A percentile compares a stretch with the other conserved stretches of the same genome.
phyloP scores from a whole-genome alignment of 306 rosid genomes.

The Ormosia semicastrata region DNA sequence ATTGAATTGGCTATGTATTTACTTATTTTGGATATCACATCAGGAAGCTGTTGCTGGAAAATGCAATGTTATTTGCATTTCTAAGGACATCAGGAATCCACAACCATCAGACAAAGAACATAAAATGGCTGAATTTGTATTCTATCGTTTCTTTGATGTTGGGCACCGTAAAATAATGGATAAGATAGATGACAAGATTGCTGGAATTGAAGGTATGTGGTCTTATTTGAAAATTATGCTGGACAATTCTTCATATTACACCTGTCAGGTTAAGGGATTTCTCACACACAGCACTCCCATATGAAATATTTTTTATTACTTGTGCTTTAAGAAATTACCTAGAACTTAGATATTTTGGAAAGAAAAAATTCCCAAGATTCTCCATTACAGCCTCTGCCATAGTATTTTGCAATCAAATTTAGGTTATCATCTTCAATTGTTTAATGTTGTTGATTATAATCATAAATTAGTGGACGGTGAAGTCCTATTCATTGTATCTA shows the following conservation, averaged over 20 bases:
- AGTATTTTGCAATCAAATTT: neutral
- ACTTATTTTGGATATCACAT: neutral
- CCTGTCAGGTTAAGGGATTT: neutral
- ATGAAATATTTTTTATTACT: neutral
- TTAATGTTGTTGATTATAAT: no score
- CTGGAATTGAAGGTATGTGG: constrained; percentile 55
- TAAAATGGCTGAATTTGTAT: constrained; percentile 59
- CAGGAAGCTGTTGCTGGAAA: constrained; percentile 87
- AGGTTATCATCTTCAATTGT: neutral
- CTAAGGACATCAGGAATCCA: constrained; percentile 56
- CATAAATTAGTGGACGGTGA: no score
- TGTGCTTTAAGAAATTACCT: neutral
- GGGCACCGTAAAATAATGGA: constrained; percentile 34
- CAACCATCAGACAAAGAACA: constrained; percentile 53
- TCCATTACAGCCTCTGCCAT: neutral
- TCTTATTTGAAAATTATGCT: neutral
- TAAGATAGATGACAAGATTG: constrained; percentile 44
- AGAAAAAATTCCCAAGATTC: neutral
- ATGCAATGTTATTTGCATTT: constrained; percentile 68
- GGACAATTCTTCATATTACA: neutral
- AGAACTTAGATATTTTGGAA: neutral
- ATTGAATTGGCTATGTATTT: neutral
- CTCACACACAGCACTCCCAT: neutral
- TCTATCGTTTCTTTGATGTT: constrained; percentile 73
- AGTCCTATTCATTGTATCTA: no score